Base-by-base conservation (phyloP, 2,329 filamentous ascomycete genomes). In the Neobulgaria alba region DNA sequence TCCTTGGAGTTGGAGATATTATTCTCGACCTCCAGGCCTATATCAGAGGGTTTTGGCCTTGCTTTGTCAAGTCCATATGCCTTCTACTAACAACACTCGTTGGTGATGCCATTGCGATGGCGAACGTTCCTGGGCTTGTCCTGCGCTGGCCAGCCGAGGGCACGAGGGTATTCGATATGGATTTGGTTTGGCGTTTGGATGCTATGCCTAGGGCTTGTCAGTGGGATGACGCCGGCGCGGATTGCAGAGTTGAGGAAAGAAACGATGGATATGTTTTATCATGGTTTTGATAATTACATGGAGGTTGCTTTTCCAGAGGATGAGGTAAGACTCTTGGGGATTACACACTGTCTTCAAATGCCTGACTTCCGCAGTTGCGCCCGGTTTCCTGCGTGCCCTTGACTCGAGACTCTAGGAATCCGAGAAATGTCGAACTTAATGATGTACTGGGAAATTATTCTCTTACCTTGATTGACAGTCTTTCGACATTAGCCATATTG, bases 371-470 rank as follows among this genome's bases (percentile, higher is more conserved):
- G 43, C 52, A 90, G 76, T 69, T 98, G 42, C 84, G 86, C 33
- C 92, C 92, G 7, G 67, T 98, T 15, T 80, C 86, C 18, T 98
- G 92, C 64, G 69, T 69, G 12, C 87, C 92, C 4, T 70, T 96
- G 55, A 87, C 85, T 30, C 82, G 92, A 63, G 89, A 95, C 66
- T 75, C 76, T 54, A 68, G 78, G 35, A 85, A 95, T 58, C 82
- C 85, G 1, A 73, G 74, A 42, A 83, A 93, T 57, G 77, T 92
- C 52, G 89, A 87, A 54, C 71, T 95, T 47, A 96, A 96, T 66
- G 92, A 98, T 62, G 89, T 93, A 10, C 73, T 98, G 32, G 92
- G 92, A 3, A 96, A 98, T 66, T 98, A 96, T 65, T 95, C 89
- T 41, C 69, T 98, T 48, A 96, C 92, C 1, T 71, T 96, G 35